Evolutionary conservation across 192 early-diverging fungal genomes (phyloP), one percentile per base, ranked within the genome.

Genomic region (Coemansia sp.): DNA sequence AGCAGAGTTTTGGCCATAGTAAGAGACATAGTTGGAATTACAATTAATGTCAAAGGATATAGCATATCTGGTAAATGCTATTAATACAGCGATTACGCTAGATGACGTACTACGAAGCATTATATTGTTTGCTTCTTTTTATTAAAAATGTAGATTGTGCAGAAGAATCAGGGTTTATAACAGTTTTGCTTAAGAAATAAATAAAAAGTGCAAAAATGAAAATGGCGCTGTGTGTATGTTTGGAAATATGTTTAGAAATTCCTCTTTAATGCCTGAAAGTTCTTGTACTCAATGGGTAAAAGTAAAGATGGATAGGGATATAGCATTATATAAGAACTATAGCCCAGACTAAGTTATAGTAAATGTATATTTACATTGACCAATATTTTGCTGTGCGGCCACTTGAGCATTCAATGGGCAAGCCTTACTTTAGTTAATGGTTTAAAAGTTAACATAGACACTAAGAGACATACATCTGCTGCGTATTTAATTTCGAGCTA

Each of bases 1-100:
- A 21, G 73, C 71, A 25, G 82, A 83, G 70, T 83, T 83, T 30
- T 83, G 82, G 0, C 82, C 82, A 29, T 78, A 84, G 65, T 84
- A 84, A 11, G 72, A 72, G 20, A 67, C 78, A 21, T 76, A 67
- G 56, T 84, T 84, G 58, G 64, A 68, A 63, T 84, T 84, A 42
- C 77, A 76, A 50, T 51, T 72, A 51, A 68, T 31, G 56, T 80
- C 62, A 54, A 84, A 84, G 1, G 74, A 67, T 1, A 61, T 46
- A 4, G 64, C 64, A 29, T 23, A 33, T 10, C 61, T 54, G 1
- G 54, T 10, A 54, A 39, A 56, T 23, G 23, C 53, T n/a, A 54
- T 52, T 6, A 64, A 22, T 53, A 8, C 36, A 14, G 20, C 30
- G 32, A 23, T 22, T 53, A 36, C 5, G 22, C 31, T 8, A 30